Evolutionary conservation across 2,329 filamentous ascomycete genomes (phyloP).

Genomic region (Polytolypa hystricis): DNA sequence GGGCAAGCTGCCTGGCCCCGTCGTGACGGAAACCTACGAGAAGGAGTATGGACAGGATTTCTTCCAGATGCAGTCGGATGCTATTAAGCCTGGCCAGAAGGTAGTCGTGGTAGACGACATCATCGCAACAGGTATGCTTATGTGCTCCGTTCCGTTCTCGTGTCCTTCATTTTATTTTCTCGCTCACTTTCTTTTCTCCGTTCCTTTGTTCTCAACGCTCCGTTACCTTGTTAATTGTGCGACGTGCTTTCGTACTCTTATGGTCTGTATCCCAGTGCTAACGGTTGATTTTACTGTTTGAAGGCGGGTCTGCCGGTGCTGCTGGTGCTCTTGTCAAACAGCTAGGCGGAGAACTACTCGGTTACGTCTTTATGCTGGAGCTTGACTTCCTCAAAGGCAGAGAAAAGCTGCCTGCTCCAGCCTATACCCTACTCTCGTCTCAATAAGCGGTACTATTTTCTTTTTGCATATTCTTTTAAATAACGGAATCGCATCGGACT

Average conservation of each 20-base stretch:
- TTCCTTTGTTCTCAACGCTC: neutral
- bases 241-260: neutral
- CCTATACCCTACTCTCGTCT: slow-evolving; percentile 66
- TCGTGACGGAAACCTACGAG: slow-evolving; percentile 71
- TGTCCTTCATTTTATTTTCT: slow-evolving; percentile 5
- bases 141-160: neutral
- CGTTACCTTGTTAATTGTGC: neutral
- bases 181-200: neutral
- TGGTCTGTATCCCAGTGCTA: too few species aligned
- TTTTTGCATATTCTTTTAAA: too few species aligned
- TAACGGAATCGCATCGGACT: too few species aligned
- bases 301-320: slow-evolving; percentile 83
- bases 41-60: slow-evolving; percentile 95
- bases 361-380: slow-evolving; percentile 92
- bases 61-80: slow-evolving; percentile 90
- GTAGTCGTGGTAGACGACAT: slow-evolving; percentile 95
- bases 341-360: slow-evolving; percentile 73
- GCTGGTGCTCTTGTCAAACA: slow-evolving; percentile 77
- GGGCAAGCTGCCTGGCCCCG: slow-evolving; percentile 89
- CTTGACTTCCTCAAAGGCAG: slow-evolving; percentile 86
- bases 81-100: slow-evolving; percentile 74
- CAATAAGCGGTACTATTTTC: too few species aligned
- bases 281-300: slow-evolving; percentile 4
- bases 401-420: slow-evolving; percentile 74
- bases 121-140: slow-evolving; percentile 77